Conservation (phyloP, 305 asterid species). For the Fraxinus sp. region DNA sequence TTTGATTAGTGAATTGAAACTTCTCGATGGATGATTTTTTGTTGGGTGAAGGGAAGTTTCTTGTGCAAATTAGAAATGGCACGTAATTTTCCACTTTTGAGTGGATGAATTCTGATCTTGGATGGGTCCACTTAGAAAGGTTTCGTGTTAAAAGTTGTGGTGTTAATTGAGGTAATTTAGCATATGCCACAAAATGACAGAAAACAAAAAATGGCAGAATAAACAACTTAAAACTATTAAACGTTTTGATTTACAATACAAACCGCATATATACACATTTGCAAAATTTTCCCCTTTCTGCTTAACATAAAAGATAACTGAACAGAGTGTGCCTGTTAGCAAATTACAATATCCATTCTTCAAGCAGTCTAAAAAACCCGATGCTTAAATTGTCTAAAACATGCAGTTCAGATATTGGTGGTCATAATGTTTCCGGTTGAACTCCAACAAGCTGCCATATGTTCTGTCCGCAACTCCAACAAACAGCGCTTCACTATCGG, state of each 20-base stretch:
- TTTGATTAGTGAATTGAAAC: not conserved
- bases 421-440: conserved; percentile 38
- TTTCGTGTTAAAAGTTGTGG: not conserved
- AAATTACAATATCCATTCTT: not conserved
- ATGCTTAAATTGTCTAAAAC: conserved; percentile 16
- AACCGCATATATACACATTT: not conserved
- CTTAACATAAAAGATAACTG: not conserved
- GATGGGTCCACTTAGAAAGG: not conserved
- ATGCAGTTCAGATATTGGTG: conserved; percentile 39
- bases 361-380: not conserved
- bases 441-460: conserved; percentile 72
- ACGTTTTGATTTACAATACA: conserved; percentile 2
- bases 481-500: conserved; percentile 66
- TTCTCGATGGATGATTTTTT: not conserved
- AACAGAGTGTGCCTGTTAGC: not conserved
- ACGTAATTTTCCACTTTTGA: not conserved
- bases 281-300: conserved; percentile 16
- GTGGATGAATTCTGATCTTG: not conserved
- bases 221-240: not conserved
- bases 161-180: not conserved
- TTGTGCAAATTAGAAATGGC: not conserved
- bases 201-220: not conserved
- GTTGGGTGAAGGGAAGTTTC: not conserved
- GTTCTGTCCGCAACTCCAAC: conserved; percentile 69
- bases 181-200: not conserved